Evolutionary conservation across 2,329 filamentous ascomycete genomes (phyloP), one percentile per base, ranked within the genome.

Genomic region (Alternaria ethzedia): DNA sequence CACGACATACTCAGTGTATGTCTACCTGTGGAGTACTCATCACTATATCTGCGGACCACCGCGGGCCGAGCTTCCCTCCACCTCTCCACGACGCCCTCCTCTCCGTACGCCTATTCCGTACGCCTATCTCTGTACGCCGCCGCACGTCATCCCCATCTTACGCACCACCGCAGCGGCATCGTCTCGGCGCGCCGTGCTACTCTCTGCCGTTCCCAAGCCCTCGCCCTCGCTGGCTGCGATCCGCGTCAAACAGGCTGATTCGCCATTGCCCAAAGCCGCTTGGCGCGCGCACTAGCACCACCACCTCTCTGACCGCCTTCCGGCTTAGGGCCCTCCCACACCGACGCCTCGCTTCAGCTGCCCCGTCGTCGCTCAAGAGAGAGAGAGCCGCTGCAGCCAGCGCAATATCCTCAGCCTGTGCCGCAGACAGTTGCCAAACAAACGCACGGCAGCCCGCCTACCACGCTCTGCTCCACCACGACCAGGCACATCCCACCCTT

Each of bases 231-330:
- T 43, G 55, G 61, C 57, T 65, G 63, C 62, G 30, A 63, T 66
- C 56, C 63, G 68, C 68, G 56, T 63, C 66, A 61, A 62, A 54
- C 67, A 50, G 28, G 59, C 66, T 73, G 67, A 70, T 74, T 76
- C 71, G 74, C 71, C 67, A 67, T 69, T 66, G 41, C n/a, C 58
- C 49, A 61, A 65, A 60, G 64, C 66, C 46, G 56, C 73, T 72
- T 73, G 72, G 73, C 72, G 23, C 47, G 54, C 52, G 58, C 59
- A 61, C 66, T 67, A 71, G 62, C 61, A 64, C 65, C 63, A 65
- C 67, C 64, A 61, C 65, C 69, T 67, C 71, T 63, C 71, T 74
- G 71, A 75, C 74, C 74, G 72, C 70, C 68, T 74, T 71, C 71
- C 65, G 66, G 59, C 62, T 61, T 69, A 61, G 63, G 64, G 46